phyloP scores from a whole-genome alignment of 805 yeast genomes.

The Sugiyamaella marilandica region DNA sequence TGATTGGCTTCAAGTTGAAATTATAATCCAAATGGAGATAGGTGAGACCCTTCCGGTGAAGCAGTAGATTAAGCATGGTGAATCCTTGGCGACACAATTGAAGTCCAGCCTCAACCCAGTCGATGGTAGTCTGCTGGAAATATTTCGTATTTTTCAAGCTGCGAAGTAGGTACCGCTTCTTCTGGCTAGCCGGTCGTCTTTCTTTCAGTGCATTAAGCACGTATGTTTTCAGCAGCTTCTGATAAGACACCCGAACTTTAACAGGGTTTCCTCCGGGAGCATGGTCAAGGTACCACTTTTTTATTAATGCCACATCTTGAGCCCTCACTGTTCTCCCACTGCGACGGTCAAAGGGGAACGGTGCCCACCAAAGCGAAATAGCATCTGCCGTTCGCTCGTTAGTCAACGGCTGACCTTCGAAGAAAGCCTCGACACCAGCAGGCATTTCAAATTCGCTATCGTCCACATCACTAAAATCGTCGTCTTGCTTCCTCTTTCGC shows the following conservation, averaged over 20 bases:
- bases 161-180: conserved; percentile 56
- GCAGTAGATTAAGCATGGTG: conserved; percentile 83
- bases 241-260: conserved; percentile 83
- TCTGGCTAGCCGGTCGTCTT: conserved; percentile 38
- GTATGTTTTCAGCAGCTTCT: conserved; percentile 72
- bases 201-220: conserved; percentile 69
- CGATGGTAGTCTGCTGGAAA: conserved; percentile 86
- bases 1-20: conserved; percentile 92
- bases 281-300: conserved; percentile 73
- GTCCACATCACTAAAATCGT: conserved; percentile 18
- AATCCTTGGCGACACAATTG: conserved; percentile 92
- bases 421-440: conserved; percentile 24
- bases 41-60: conserved; percentile 86
- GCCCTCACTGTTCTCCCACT: conserved; percentile 73
- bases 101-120: conserved; percentile 98
- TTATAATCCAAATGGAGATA: conserved; percentile 92
- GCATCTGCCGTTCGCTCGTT: conserved; percentile 50
- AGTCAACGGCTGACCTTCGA: conserved; percentile 42
- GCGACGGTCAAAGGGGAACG: conserved; percentile 76
- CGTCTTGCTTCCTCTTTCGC: conserved; percentile 15
- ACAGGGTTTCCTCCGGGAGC: conserved; percentile 56
- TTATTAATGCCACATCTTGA: conserved; percentile 81
- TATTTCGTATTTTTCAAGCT: conserved; percentile 73
- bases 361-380: conserved; percentile 69
- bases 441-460: conserved; percentile 40